These are phyloP conservation scores for Trichophyton benhamiae DNA, from an alignment of 2,329 filamentous ascomycete species.

Conservation along the genomic window DNA sequence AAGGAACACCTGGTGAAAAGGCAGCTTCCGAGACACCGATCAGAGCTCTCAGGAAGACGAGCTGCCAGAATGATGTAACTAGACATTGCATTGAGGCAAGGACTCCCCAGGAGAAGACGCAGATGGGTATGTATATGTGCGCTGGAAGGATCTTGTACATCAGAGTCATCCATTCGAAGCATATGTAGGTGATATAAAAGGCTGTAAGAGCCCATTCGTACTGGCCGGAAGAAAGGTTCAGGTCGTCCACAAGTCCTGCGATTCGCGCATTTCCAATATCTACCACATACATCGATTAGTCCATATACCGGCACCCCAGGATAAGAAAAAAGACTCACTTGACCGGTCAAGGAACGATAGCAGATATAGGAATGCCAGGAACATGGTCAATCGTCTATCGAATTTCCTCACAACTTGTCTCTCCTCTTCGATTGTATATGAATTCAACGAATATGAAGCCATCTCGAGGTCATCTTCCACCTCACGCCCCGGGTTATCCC, in stretches of 20 bases:
- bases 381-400: conserved; percentile 63
- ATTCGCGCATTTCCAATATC: conserved; percentile 53
- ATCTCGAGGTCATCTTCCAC: conserved; percentile 5
- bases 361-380: conserved; percentile 72
- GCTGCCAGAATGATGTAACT: conserved; percentile 49
- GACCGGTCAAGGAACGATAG: conserved; percentile 76
- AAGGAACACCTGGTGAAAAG: conserved; percentile 51
- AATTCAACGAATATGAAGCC: conserved; percentile 19
- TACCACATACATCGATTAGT: conserved; percentile 13
- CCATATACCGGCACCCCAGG: not conserved
- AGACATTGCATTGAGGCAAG: conserved; percentile 61
- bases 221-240: conserved; percentile 42
- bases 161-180: conserved; percentile 55
- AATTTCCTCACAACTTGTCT: conserved; percentile 57
- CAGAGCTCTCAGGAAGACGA: conserved; percentile 34
- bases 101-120: conserved; percentile 66
- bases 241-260: conserved; percentile 44
- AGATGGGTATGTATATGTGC: conserved; percentile 47
- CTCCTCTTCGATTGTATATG: conserved; percentile 54
- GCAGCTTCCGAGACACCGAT: conserved; percentile 50
- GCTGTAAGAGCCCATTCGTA: conserved; percentile 51
- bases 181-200: conserved; percentile 53
- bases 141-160: conserved; percentile 49
- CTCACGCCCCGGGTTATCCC: conserved; percentile 7
- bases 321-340: conserved; percentile 42